A percentile compares a stretch with the other conserved stretches of the same genome.
These are phyloP conservation scores for Rhizopogon vesiculosus DNA, from an alignment of 768 basidiomycete genomes.

Conservation along the genomic window DNA sequence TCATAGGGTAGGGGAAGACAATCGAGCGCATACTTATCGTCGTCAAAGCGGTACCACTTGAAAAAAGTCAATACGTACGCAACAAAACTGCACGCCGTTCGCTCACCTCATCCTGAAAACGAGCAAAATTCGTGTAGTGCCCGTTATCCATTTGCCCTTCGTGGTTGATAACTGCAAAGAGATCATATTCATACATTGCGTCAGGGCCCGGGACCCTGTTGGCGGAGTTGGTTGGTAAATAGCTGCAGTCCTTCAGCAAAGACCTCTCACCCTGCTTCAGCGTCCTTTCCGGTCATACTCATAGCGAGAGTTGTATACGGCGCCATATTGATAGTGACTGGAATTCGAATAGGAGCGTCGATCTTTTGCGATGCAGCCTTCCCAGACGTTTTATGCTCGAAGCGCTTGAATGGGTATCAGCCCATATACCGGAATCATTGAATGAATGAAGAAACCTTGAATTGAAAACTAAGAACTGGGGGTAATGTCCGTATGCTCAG, in stretches of 20 bases:
- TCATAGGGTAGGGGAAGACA: constrained; percentile 2
- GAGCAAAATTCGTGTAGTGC: constrained; percentile 87
- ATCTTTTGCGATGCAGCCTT: constrained; percentile 80
- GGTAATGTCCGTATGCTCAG: constrained; percentile 83
- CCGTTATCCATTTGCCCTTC: constrained; percentile 94
- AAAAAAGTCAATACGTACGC: neutral
- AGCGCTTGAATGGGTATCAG: constrained; percentile 52
- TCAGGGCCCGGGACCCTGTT: constrained; percentile 51
- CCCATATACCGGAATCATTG: neutral
- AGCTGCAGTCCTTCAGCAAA: neutral
- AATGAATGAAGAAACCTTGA: constrained; percentile 63
- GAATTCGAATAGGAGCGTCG: constrained; percentile 77
- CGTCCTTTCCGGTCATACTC: constrained; percentile 45
- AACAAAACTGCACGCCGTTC: neutral
- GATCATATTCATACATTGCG: constrained; percentile 81
- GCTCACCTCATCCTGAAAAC: constrained; percentile 80
- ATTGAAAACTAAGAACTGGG: constrained; percentile 88
- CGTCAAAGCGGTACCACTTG: constrained; percentile 93
- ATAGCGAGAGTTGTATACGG: constrained; percentile 71
- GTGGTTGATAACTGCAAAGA: constrained; percentile 92
- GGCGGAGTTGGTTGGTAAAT: neutral
- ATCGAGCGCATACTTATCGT: constrained; percentile 67
- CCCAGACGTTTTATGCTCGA: constrained; percentile 80
- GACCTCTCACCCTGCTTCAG: constrained; percentile 21
- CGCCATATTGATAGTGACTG: constrained; percentile 82